Conservation (phyloP, 495 filamentous ascomycete species). For the Astrothelium subdiscretum region DNA sequence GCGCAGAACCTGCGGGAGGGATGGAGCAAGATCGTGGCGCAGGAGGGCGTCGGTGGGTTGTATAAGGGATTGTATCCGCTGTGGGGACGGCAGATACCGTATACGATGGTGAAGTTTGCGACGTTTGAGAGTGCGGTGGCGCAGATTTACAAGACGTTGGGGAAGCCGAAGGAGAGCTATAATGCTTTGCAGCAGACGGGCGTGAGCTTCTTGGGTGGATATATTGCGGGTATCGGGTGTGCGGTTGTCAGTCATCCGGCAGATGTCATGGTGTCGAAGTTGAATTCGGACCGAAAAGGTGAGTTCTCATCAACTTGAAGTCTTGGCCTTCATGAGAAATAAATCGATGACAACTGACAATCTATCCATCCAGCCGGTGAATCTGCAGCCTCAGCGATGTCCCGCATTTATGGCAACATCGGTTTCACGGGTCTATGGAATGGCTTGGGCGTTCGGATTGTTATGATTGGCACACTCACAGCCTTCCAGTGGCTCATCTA, state of each 20-base stretch:
- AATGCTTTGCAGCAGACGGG: slow-evolving; percentile 54
- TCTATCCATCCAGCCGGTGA: slow-evolving; percentile 45
- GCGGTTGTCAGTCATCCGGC: slow-evolving; percentile 53
- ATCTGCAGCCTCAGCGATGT: slow-evolving; percentile 47
- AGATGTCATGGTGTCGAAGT: slow-evolving; percentile 64
- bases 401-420: slow-evolving; percentile 60
- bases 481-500: slow-evolving; percentile 73
- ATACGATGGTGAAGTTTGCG: slow-evolving; percentile 69
- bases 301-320: slow-evolving; percentile 16
- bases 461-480: slow-evolving; percentile 32
- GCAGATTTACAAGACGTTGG: slow-evolving; percentile 48
- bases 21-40: slow-evolving; percentile 44
- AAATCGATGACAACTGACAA: slow-evolving; percentile 8
- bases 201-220: slow-evolving; percentile 57
- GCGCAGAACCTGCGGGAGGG: slow-evolving; percentile 51
- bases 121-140: slow-evolving; percentile 60
- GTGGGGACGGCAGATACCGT: slow-evolving; percentile 62
- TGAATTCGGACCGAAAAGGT: slow-evolving; percentile 55
- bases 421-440: slow-evolving; percentile 62
- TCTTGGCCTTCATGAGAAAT: slow-evolving; percentile 1
- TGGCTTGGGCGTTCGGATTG: slow-evolving; percentile 45
- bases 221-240: slow-evolving; percentile 61
- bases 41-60: slow-evolving; percentile 44
- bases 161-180: slow-evolving; percentile 54
- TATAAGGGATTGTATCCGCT: slow-evolving; percentile 61